A percentile compares a stretch with the other conserved stretches of the same genome.
Conservation (phyloP, 805 yeast species). For the Candida tibetensis region DNA sequence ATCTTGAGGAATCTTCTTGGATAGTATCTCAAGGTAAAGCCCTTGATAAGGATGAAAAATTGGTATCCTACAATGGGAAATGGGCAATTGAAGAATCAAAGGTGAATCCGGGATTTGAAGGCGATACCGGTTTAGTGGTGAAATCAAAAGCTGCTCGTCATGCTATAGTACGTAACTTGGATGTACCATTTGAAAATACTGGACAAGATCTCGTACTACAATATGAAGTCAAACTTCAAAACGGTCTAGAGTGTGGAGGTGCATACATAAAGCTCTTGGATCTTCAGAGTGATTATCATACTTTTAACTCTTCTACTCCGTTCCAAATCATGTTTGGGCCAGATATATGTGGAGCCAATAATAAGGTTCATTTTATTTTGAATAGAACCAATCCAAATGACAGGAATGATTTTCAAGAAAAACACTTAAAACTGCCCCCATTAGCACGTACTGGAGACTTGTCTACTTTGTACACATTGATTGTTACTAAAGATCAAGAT, state of each 20-base stretch:
- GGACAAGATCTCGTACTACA: slow-evolving; percentile 74
- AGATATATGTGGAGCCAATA: slow-evolving; percentile 79
- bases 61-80: slow-evolving; percentile 62
- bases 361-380: slow-evolving; percentile 76
- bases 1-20: slow-evolving; percentile 32
- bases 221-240: slow-evolving; percentile 83
- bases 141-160: slow-evolving; percentile 76
- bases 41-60: slow-evolving; percentile 30
- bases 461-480: slow-evolving; percentile 71
- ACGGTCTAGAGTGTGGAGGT: slow-evolving; percentile 82
- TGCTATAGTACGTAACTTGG: slow-evolving; percentile 69
- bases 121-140: slow-evolving; percentile 75
- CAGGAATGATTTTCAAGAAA: slow-evolving; percentile 57
- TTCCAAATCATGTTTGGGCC: slow-evolving; percentile 94
- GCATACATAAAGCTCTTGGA: slow-evolving; percentile 78
- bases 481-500: slow-evolving; percentile 60
- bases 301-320: slow-evolving; percentile 64
- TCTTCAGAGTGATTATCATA: slow-evolving; percentile 35
- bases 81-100: slow-evolving; percentile 68
- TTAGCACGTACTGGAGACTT: slow-evolving; percentile 56
- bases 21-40: slow-evolving; percentile 50
- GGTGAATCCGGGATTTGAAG: slow-evolving; percentile 54
- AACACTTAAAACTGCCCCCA: slow-evolving; percentile 67
- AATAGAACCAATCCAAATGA: slow-evolving; percentile 54
- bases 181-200: slow-evolving; percentile 55